Conservation (phyloP, 163 green algal species). For the Prototheca cutis region DNA sequence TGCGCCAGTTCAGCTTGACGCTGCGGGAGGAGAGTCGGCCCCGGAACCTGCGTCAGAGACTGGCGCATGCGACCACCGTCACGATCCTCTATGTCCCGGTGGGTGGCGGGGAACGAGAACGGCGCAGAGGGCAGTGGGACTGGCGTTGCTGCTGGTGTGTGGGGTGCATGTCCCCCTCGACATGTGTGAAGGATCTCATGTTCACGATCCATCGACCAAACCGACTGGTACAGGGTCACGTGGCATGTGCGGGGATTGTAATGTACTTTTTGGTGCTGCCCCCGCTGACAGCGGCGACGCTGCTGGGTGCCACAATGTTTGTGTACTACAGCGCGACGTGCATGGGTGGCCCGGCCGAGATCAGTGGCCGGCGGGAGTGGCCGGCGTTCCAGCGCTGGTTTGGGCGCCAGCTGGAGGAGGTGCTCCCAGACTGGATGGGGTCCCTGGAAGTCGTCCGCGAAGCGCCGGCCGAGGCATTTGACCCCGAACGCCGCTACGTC, state of each 20-base stretch:
- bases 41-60: constrained; percentile 1
- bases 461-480: constrained; percentile 10
- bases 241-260: not conserved
- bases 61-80: constrained; percentile 22
- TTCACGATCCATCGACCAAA: too few species aligned
- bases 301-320: constrained; percentile 39
- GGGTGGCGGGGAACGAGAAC: too few species aligned
- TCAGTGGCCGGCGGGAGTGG: constrained; percentile 64
- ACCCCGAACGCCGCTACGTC: constrained; percentile 37
- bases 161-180: too few species aligned
- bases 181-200: too few species aligned
- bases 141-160: too few species aligned
- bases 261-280: constrained; percentile 54
- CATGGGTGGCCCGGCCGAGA: constrained; percentile 36
- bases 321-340: constrained; percentile 56
- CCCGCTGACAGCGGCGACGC: constrained; percentile 7
- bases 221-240: constrained; percentile 11
- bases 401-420: constrained; percentile 34
- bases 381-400: constrained; percentile 48
- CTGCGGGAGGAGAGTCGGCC: not conserved
- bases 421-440: constrained; percentile 56
- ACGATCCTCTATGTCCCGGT: constrained; percentile 28
- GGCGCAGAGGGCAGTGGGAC: too few species aligned
- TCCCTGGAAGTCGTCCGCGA: constrained; percentile 40
- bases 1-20: not conserved